Evolutionary conservation across 768 basidiomycete genomes (phyloP), one percentile per base, ranked within the genome.

Genomic region (Suillus bovinus): DNA sequence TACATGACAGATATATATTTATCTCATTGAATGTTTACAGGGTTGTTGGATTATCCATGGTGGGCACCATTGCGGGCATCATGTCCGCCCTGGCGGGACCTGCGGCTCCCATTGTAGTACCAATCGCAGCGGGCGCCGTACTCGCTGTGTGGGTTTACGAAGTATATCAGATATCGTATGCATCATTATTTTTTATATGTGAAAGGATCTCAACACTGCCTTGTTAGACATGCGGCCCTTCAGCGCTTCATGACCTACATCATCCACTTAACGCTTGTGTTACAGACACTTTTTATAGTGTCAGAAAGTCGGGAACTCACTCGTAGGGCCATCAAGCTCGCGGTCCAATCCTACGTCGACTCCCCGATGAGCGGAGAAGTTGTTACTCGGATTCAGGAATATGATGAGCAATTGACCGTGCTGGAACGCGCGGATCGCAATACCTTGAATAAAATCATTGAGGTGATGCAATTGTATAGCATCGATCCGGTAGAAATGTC

Each of bases 181-280:
- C 53, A 52, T 11, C 36, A 7, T 2, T 22, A 13, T 39, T 29
- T 39, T 1, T 27, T 5, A 4, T 52, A 13, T 42, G 10, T 17
- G 2, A 24, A 13, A 36, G 14, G 24, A 22, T 24, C 9, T 5
- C 2, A 16, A 55, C 22, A 16, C 20, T n/a, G 24, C n/a, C 2
- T 61, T 11, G 22, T 44, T 34, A 59, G 63, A 27, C 49, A 36
- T 17, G 13, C 44, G 20, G 64, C 60, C 22, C 59, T 64, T 17
- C 68, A 61, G 22, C 62, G 56, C 47, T 63, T 72, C 14, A 72
- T 72, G 55, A 61, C 65, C 11, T 72, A 72, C 61, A 72, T 72
- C n/a, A 57, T 71, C 31, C 69, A 72, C 58, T 34, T 72, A 1
- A 72, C 69, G 1, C 61, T 70, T 33, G 60, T 71, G n/a, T 62